Base-by-base conservation (phyloP, 1,284 basidiomycete species). In the Austroboletus novae-zelandiae region DNA sequence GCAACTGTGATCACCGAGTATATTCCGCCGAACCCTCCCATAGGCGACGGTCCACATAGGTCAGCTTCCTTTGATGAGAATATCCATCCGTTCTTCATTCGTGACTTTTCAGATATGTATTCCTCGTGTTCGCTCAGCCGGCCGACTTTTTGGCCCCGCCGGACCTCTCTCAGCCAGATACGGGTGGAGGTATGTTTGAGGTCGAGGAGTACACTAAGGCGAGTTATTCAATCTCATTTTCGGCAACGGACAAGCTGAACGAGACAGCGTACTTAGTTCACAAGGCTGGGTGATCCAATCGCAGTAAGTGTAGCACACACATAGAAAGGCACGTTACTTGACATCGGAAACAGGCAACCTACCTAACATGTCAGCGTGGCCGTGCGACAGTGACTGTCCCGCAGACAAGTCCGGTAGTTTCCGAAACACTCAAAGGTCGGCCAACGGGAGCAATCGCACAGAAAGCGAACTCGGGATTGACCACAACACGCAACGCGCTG, bases 301-400 rank as follows among this genome's bases (percentile, higher is more conserved):
- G 81, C 80, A 37, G 84, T 83, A 59, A 48, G 61, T 54, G 74
- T 68, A 27, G 5, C 35, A 14, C 18, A 18, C 20, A 40, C 32
- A 9, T 23, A 2, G 13, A 20, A 2, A 9, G 8, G 29, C 31
- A 30, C 15, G 9, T 17, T 40, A 39, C 8, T 47, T 48, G 18
- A 66, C 11, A 14, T 44, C 35, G 18, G 31, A 20, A n/a, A 13
- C 52, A 84, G 79, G 82, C 80, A 48, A 85, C 76, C 57, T 94
- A 91, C 74, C 81, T 91, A 65, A 81, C 78, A 20, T 89, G 91
- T 57, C 80, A 89, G 66, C 78, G 81, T 61, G 87, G 88, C 40
- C 75, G 75, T 4, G 73, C 78, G 14, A 84, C 81, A 31, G 71
- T 64, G 42, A 71, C 78, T 40, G 64, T 81, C 48, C 69, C 78